phyloP scores from a whole-genome alignment of 306 rosid genomes.

The Pyrus pyrifolia region DNA sequence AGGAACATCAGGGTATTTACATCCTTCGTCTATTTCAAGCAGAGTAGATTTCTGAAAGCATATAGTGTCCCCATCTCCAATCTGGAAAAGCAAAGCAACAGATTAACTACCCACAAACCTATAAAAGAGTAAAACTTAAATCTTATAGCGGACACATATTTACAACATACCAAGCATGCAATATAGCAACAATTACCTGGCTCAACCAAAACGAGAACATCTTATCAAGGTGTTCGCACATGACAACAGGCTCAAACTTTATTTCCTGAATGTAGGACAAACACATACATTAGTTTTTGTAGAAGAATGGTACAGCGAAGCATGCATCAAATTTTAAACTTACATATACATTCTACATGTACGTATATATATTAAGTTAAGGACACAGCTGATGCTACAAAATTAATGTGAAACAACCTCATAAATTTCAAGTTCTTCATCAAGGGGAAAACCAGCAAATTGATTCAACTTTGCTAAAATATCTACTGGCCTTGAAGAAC shows the following conservation, averaged over 20 bases:
- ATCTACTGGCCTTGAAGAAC: constrained; percentile 55
- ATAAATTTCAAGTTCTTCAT: constrained; percentile 66
- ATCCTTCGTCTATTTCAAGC: constrained; percentile 36
- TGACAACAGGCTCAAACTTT: constrained; percentile 68
- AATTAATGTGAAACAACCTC: constrained; percentile 46
- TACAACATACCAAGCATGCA: neutral
- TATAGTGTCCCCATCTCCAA: constrained; percentile 90
- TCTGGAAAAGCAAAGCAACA: constrained; percentile 34
- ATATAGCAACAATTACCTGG: constrained; percentile 33
- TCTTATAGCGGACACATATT: no score
- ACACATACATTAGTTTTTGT: neutral
- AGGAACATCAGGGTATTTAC: constrained; percentile 66
- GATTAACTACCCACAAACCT: neutral
- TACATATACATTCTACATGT: neutral
- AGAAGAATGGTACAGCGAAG: neutral
- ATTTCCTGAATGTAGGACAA: constrained; percentile 52
- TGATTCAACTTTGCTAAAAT: constrained; percentile 57
- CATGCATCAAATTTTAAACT: neutral
- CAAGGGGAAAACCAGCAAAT: constrained; percentile 74
- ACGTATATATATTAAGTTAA: neutral
- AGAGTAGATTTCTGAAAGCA: constrained; percentile 67
- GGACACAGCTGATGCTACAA: neutral
- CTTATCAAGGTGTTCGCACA: constrained; percentile 69
- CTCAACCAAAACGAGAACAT: constrained; percentile 44
- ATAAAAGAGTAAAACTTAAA: neutral